Base-by-base conservation (phyloP, 2,329 filamentous ascomycete species). In the Colletotrichum higginsianum region DNA sequence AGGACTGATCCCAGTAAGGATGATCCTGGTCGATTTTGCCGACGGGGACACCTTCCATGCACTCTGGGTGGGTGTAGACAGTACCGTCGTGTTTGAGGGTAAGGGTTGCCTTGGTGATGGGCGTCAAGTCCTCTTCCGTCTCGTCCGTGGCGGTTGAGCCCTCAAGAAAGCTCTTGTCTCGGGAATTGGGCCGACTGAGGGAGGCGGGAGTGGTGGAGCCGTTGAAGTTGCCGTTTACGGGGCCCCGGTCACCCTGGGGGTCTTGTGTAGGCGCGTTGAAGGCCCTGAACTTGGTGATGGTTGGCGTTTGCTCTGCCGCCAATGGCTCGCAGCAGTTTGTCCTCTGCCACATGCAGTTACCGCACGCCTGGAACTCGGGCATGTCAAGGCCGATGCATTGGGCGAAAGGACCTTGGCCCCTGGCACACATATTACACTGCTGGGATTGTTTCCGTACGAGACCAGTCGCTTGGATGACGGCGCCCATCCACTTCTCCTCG, bases 1-100 rank as follows among this genome's bases (percentile, higher is more conserved):
- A 90, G 4, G 83, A 82, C 0, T 82, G 77, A 16, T 90, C 87
- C 88, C 88, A 90, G 76, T 90, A 90, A 0, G 86, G 84, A 50
- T 90, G 85, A 9, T 75, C 78, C 18, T 83, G 79, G 50, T 83
- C 78, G 60, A 90, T 88, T 76, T 87, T 88, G 47, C 80, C 83
- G 2, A 89, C 74, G 0, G 88, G 88, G 1, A 89, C 87, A 2
- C 87, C 88, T 40, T 81, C 81, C 75, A 88, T 86, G 74, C 87
- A 85, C 26, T 85, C 81, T 0, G 88, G 88, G 55, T 85, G 84
- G 0, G 84, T 85, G 57, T 87, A 88, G 5, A 86, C 78, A 9
- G 75, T 78, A 57, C 87, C 87, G 65, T 90, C 82, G 66, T 90
- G 81, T 38, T 78, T 82, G 6, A 90, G 79, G 6, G 80, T 75